Evolutionary conservation across 2,329 filamentous ascomycete genomes (phyloP).

Genomic region (Neopestalotiopsis sp.): DNA sequence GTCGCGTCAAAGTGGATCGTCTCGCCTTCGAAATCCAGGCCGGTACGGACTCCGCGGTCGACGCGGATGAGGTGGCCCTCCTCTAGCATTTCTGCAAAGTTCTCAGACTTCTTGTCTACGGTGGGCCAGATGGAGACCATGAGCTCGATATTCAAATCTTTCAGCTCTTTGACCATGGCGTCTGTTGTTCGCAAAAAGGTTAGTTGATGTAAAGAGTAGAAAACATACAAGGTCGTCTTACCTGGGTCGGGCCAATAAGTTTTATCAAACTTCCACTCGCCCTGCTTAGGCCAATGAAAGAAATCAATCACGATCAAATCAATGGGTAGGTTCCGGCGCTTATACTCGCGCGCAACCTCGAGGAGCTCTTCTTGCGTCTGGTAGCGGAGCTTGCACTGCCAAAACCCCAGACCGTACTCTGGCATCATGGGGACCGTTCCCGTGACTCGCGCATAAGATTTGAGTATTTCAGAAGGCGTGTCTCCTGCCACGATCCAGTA

Average conservation of each 20-base stretch:
- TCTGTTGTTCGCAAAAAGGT: slow-evolving; percentile 36
- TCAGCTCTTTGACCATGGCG: slow-evolving; percentile 67
- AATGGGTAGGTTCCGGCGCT: slow-evolving; percentile 57
- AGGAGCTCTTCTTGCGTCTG: slow-evolving; percentile 69
- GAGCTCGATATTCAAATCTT: slow-evolving; percentile 62
- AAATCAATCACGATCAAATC: slow-evolving; percentile 72
- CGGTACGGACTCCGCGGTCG: slow-evolving; percentile 63
- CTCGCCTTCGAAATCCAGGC: slow-evolving; percentile 64
- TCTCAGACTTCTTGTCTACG: slow-evolving; percentile 62
- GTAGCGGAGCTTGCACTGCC: slow-evolving; percentile 71
- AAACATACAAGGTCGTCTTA: slow-evolving; percentile 28
- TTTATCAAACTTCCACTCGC: slow-evolving; percentile 71
- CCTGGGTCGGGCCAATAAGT: slow-evolving; percentile 69
- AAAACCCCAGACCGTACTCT: slow-evolving; percentile 70
- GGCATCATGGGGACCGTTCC: slow-evolving; percentile 71
- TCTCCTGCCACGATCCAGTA: slow-evolving; percentile 69
- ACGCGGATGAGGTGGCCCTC: slow-evolving; percentile 63
- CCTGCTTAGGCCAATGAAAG: slow-evolving; percentile 71
- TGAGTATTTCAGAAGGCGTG: slow-evolving; percentile 58
- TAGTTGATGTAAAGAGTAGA: neutral
- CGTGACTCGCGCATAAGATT: slow-evolving; percentile 60
- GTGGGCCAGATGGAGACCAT: slow-evolving; percentile 76
- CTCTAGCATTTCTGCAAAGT: slow-evolving; percentile 66
- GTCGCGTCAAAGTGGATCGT: slow-evolving; percentile 68
- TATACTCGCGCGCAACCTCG: slow-evolving; percentile 64